Percentiles rank a stretch among this genome's conserved stretches.
Evolutionary conservation across 768 basidiomycete genomes (phyloP).

Genomic region (Macrolepiota fuliginosa): DNA sequence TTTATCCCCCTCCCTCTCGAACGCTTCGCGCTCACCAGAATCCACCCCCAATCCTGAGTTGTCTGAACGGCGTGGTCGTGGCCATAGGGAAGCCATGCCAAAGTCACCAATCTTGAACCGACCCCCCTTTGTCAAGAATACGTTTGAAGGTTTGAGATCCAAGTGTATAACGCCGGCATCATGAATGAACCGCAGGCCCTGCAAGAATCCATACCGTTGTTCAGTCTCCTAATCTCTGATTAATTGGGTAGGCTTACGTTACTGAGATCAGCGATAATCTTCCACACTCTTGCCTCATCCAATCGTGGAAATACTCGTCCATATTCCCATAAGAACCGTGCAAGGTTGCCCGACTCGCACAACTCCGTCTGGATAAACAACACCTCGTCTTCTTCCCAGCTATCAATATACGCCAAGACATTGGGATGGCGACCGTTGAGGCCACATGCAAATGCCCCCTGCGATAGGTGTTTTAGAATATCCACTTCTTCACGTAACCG

Average conservation of each 20-base stretch:
- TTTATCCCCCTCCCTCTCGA: constrained; percentile 97
- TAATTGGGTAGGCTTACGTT: constrained; percentile 59
- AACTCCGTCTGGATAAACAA: constrained; percentile 94
- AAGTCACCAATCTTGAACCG: constrained; percentile 97
- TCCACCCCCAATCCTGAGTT: constrained; percentile 5
- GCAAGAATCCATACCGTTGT: constrained; percentile 16
- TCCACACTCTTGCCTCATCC: constrained; percentile 95
- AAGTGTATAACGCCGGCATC: constrained; percentile 87
- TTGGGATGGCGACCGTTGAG: constrained; percentile 62
- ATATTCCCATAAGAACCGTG: constrained; percentile 88
- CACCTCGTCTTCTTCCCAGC: constrained; percentile 91
- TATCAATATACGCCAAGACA: constrained; percentile 86
- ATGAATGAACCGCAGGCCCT: constrained; percentile 91
- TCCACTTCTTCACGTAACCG: constrained; percentile 95
- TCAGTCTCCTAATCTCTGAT: constrained; percentile 19
- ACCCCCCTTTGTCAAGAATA: constrained; percentile 85
- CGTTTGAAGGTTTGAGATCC: constrained; percentile 96
- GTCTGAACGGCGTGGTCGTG: constrained; percentile 41
- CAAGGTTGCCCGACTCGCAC: constrained; percentile 90
- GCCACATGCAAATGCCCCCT: constrained; percentile 36
- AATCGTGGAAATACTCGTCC: constrained; percentile 80
- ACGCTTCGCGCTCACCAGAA: constrained; percentile 40
- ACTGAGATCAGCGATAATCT: constrained; percentile 87
- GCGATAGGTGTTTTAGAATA: constrained; percentile 74
- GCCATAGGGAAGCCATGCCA: constrained; percentile 97